phyloP scores from a whole-genome alignment of 306 rosid genomes.

The Acacia confusa region DNA sequence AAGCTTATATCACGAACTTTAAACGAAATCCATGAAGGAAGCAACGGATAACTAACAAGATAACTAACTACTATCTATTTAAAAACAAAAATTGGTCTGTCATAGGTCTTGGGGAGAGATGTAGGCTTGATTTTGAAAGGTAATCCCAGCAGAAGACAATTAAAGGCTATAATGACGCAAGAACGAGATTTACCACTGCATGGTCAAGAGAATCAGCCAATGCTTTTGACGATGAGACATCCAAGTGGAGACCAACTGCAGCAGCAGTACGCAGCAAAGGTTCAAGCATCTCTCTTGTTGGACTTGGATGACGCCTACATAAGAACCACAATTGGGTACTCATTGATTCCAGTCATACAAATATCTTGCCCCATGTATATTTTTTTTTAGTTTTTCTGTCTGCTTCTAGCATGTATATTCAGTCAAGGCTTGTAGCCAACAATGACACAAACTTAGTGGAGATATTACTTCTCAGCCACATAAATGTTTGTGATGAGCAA shows the following conservation, averaged over 20 bases:
- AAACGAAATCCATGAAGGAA: slow-evolving; percentile 18
- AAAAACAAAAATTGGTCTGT: neutral
- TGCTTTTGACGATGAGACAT: slow-evolving; percentile 85
- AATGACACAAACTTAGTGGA: slow-evolving; percentile 12
- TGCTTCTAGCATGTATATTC: slow-evolving; percentile 13
- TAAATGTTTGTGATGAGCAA: neutral
- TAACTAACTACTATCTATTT: neutral
- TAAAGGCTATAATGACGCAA: neutral
- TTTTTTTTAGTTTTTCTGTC: neutral
- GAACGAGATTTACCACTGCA: slow-evolving; percentile 68
- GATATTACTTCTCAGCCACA: slow-evolving; percentile 12
- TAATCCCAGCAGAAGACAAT: neutral
- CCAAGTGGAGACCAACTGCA: slow-evolving; percentile 88
- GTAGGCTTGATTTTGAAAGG: neutral
- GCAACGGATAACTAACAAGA: neutral
- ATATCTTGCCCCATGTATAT: neutral
- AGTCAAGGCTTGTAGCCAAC: slow-evolving; percentile 17
- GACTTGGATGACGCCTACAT: slow-evolving; percentile 91
- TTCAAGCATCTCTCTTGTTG: slow-evolving; percentile 94
- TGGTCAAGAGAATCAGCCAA: slow-evolving; percentile 95
- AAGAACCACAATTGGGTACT: slow-evolving; percentile 26
- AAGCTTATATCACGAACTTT: neutral
- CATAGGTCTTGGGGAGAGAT: neutral
- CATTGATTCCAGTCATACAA: slow-evolving; percentile 21
- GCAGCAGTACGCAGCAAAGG: slow-evolving; percentile 87